Percentiles rank a stretch among this genome's conserved stretches.
Conservation (phyloP, 108 stramenopile genomes). For the Cylindrotheca closterium region DNA sequence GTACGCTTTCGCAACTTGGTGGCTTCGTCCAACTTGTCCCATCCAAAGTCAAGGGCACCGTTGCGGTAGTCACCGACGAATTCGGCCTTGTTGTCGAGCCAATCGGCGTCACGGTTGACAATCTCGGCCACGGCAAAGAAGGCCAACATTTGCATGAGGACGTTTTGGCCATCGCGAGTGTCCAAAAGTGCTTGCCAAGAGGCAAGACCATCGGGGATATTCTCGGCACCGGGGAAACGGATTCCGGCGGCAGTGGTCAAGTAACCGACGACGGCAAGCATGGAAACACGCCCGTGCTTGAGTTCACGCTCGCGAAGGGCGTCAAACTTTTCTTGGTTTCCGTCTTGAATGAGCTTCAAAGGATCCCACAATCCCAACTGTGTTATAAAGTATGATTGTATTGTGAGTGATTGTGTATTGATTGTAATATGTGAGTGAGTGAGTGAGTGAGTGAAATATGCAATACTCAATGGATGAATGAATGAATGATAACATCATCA, state of each 20-base stretch:
- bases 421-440: background rate
- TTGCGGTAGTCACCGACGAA: conserved; percentile 77
- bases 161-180: conserved; percentile 35
- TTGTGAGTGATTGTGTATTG: background rate
- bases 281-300: conserved; percentile 77
- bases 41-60: conserved; percentile 68
- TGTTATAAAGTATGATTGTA: background rate
- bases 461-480: background rate
- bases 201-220: conserved; percentile 39
- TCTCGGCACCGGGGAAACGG: conserved; percentile 54
- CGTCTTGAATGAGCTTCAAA: conserved; percentile 35
- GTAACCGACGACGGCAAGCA: conserved; percentile 81
- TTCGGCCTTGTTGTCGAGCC: conserved; percentile 43
- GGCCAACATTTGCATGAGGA: conserved; percentile 40
- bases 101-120: conserved; percentile 43
- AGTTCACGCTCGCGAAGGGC: conserved; percentile 60
- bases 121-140: conserved; percentile 45
- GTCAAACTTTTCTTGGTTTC: conserved; percentile 53
- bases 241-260: conserved; percentile 58
- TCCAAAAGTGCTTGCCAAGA: conserved; percentile 40
- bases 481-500: background rate
- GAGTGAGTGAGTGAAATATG: background rate
- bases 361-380: conserved; percentile 45
- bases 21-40: conserved; percentile 63
- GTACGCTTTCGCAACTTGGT: conserved; percentile 79